Base-by-base conservation (phyloP, 345 rosid genomes). In the Mercurialis annua region DNA sequence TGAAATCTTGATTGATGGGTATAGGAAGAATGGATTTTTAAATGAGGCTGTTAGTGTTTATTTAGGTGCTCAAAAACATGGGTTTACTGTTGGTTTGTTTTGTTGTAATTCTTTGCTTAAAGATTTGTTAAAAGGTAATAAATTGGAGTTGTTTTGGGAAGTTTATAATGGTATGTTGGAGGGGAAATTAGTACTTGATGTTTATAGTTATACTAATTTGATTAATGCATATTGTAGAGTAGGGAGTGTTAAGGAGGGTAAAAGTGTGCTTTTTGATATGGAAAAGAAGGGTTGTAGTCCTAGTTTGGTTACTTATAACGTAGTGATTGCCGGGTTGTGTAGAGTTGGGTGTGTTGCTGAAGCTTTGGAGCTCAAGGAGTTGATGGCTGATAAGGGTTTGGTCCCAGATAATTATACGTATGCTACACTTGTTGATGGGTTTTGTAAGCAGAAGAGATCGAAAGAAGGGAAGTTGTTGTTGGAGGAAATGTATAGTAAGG, bases 141-240 rank as follows among this genome's bases (percentile, higher is more conserved):
- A 67, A 50, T 21, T 78, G 79, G 85, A 78, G 34, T 73, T 86
- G 75, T 88, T 92, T 75, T 90, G 95, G 91, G 74, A 76, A 77
- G 81, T 77, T 47, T 83, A 81, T 56, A 59, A 80, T 64, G 79
- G 58, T 62, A 86, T 92, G 85, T 17, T 71, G 47, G 89, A 84
- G 67, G 77, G 72, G 51, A 72, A 81, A 59, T 29, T 85, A 24
- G 81, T 64, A 20, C 85, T 79, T 24, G 90, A 87, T 81, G 77
- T 72, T 55, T 83, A 80, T 48, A 78, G 78, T 60, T 85, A 79
- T 61, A 81, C 77, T 2, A 84, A 53, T 75, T 63, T 90, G 77
- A 83, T 85, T 29, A 81, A 71, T 73, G 92, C 92, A 17, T 84
- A 85, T 81, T 86, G 81, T 71, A 84, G 69, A 70, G 81, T 15